phyloP scores from a whole-genome alignment of 2,329 filamentous ascomycete genomes.

The Celoporthe dispersa region DNA sequence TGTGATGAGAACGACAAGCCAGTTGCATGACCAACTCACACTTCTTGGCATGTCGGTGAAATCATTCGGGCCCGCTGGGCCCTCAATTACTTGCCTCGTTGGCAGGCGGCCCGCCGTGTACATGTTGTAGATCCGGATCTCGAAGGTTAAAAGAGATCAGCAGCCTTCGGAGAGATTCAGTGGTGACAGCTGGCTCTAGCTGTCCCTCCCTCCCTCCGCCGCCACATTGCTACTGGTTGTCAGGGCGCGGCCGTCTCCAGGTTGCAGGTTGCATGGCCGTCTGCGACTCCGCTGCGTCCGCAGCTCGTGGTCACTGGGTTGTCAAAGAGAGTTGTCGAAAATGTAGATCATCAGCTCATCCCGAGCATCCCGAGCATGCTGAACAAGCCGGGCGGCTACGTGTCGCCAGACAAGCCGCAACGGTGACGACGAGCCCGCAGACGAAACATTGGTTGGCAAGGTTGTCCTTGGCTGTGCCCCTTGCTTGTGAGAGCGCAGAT shows the following conservation, averaged over 20 bases:
- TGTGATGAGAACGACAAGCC: conserved; percentile 5
- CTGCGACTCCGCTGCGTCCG: not conserved
- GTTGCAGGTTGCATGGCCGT: not conserved
- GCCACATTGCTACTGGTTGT: not conserved
- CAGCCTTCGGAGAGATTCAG: not conserved
- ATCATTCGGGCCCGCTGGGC: not conserved
- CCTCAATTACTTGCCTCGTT: not conserved
- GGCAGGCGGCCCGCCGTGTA: not conserved
- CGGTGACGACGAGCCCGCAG: not conserved
- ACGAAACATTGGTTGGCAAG: not conserved
- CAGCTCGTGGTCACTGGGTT: not conserved
- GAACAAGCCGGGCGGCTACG: not conserved
- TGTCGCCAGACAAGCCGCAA: not conserved
- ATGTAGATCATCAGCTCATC: conserved; percentile 2
- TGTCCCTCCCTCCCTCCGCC: not conserved
- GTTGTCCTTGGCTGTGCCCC: conserved; percentile 3
- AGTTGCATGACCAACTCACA: not conserved
- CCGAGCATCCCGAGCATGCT: not conserved
- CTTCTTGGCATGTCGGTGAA: not conserved
- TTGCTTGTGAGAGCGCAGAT: not conserved
- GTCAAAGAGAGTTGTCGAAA: not conserved
- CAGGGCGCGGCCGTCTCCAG: not conserved
- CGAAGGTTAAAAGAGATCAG: not conserved
- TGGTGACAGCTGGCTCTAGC: not conserved
- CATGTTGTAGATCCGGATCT: not conserved